Evolutionary conservation across 345 rosid genomes (phyloP), one percentile per base, ranked within the genome.

Genomic region (Balakata baccata): DNA sequence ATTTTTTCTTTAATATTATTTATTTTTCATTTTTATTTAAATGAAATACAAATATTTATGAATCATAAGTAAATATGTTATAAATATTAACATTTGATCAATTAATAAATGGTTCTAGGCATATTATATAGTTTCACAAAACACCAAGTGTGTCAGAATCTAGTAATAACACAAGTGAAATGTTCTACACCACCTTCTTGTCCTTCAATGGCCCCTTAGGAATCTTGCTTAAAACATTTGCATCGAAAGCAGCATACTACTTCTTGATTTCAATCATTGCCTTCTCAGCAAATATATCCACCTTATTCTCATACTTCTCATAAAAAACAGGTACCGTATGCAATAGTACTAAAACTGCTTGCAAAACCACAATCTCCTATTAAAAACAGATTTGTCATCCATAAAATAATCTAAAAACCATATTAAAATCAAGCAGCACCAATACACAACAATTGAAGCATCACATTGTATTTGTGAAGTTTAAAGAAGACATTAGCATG

Each of bases 151-250:
- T 66, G 80, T 69, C 71, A 49, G 52, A 59, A 79, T 67, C 63
- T 73, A 75, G 73, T 11, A 25, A 12, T 25, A 43, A 41, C 47
- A 39, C 54, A 53, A 54, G 6, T 60, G 58, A 25, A 29, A 20
- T 78, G 68, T 70, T 78, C 86, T 88, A 92, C 58, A 69, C 87
- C 82, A 46, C 83, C 87, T 88, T 92, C 85, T 92, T 94, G 76
- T 68, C 82, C 84, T 87, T 92, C 81, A 85, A 78, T 49, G 86
- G 83, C 37, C 97, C 95, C 81, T 70, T 85, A 0, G 94, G 98
- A 73, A 95, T 91, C 91, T 91, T 92, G 81, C 97, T 95, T 72
- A 89, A 81, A 43, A 92, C 91, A 84, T 91, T 95, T n/a, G 81
- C 90, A 73, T 95, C 96, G 6, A 95, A 80, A 17, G 83, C 89